Base-by-base conservation (phyloP, 805 yeast genomes). In the Kazachstania bromeliacearum region DNA sequence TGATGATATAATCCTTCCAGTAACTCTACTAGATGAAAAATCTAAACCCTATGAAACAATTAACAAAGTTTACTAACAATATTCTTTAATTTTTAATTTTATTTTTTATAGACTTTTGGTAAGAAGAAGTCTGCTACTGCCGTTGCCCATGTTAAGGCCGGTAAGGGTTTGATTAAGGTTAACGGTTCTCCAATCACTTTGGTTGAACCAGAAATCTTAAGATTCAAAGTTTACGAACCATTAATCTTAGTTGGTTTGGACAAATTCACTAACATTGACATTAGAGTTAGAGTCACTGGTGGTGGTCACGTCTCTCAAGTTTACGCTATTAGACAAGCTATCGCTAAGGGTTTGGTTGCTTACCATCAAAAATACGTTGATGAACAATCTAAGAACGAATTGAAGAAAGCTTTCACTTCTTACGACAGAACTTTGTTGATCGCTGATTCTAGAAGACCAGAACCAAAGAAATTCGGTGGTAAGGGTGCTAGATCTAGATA, bases 391-490 rank as follows among this genome's bases (percentile, higher is more conserved):
- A 92, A 92, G 85, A 89, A 89, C 77, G 97, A 89, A 77, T 81
- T 92, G 70, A 92, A 92, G 94, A 88, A 87, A 77, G 81, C 94
- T 62, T 85, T 88, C 75, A 78, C 89, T 55, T 66, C 95, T 63
- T 94, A 88, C 81, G 98, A 92, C 89, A 88, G 95, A 80, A 85
- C 97, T 70, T 82, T 92, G 70, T 82, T 92, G 75, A 92, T 92
- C 71, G 97, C 98, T 63, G 98, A 92, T 73, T 77, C 96, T 62
- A 87, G 98, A 84, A 89, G 95, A 82, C 81, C 88, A 82, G 98
- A 92, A 79, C 98, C 98, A 81, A 92, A 92, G 96, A 92, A 92
- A 80, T 92, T 92, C 79, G 98, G 98, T 79, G 98, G 98, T 80
- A 95, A 94, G 73, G 98, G 98, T 85, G 98, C 98, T 76, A 92